phyloP scores from a whole-genome alignment of 75 land plant species.

The Pinus tabuliformis region DNA sequence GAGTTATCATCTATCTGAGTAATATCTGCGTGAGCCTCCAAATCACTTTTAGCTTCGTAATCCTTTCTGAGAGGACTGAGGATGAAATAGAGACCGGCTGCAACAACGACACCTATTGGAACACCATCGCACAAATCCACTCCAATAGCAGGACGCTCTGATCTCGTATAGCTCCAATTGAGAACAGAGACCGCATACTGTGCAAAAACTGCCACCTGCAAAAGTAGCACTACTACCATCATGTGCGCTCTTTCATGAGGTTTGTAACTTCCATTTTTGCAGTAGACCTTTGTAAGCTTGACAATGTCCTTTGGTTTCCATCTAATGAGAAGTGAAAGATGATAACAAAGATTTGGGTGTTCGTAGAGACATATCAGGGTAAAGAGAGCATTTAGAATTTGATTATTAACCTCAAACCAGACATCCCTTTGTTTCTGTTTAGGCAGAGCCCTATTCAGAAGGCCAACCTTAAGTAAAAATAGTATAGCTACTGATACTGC shows the following conservation, averaged over 20 bases:
- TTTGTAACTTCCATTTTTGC: slow-evolving; percentile 62
- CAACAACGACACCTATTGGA: slow-evolving; percentile 58
- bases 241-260: slow-evolving; percentile 82
- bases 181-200: slow-evolving; percentile 86
- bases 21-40: slow-evolving; percentile 26
- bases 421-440: slow-evolving; percentile 45
- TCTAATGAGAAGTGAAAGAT: slow-evolving; percentile 51
- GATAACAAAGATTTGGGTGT: slow-evolving; percentile 71
- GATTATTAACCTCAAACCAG: slow-evolving; percentile 86
- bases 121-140: slow-evolving; percentile 48
- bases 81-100: slow-evolving; percentile 61
- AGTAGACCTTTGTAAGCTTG: slow-evolving; percentile 57
- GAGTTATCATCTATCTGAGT: background rate
- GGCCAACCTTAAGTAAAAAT: slow-evolving; percentile 72
- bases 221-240: slow-evolving; percentile 64
- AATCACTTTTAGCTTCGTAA: slow-evolving; percentile 36
- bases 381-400: slow-evolving; percentile 82
- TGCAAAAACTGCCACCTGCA: slow-evolving; percentile 72
- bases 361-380: slow-evolving; percentile 75
- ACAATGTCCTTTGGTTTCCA: slow-evolving; percentile 62
- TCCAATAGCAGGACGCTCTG: slow-evolving; percentile 63
- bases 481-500: slow-evolving; percentile 65
- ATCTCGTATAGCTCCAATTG: slow-evolving; percentile 73
- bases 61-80: slow-evolving; percentile 76
- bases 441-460: slow-evolving; percentile 55